Percentiles rank a stretch among this genome's conserved stretches.
Conservation (phyloP, 805 yeast species). For the Hanseniaspora occidentalis region DNA sequence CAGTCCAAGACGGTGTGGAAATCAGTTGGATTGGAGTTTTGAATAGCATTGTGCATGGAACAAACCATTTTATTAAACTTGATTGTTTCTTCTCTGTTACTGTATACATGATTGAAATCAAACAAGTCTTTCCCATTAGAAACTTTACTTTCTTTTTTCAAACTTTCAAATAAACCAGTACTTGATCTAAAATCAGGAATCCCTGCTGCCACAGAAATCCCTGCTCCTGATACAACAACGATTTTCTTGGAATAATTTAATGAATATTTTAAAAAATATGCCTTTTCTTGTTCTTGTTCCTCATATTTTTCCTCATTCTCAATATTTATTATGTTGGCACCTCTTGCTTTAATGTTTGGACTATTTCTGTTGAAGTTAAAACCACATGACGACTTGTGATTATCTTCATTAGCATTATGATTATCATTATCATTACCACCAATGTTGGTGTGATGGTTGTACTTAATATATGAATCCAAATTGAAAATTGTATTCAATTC, state of each 20-base stretch:
- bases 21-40: slow-evolving; percentile 50
- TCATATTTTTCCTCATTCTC: neutral
- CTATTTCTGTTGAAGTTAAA: too few relatives aligned
- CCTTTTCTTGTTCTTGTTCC: slow-evolving; percentile 13
- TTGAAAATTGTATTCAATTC: slow-evolving; percentile 32
- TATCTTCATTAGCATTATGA: slow-evolving; percentile 4
- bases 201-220: slow-evolving; percentile 82
- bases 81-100: slow-evolving; percentile 44
- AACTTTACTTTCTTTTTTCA: slow-evolving; percentile 29
- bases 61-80: slow-evolving; percentile 67
- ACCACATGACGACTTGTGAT: too few relatives aligned
- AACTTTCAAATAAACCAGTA: slow-evolving; percentile 56
- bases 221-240: slow-evolving; percentile 76
- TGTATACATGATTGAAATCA: slow-evolving; percentile 58
- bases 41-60: slow-evolving; percentile 43
- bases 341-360: too few relatives aligned
- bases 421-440: slow-evolving; percentile 4
- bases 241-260: slow-evolving; percentile 42
- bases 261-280: slow-evolving; percentile 40
- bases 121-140: slow-evolving; percentile 56
- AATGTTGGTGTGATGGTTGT: too few relatives aligned
- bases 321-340: too few relatives aligned
- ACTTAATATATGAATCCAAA: slow-evolving; percentile 15
- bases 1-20: slow-evolving; percentile 57
- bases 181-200: slow-evolving; percentile 82